phyloP scores from a whole-genome alignment of 176 grass and related monocot genomes.

The Eleusine indica region DNA sequence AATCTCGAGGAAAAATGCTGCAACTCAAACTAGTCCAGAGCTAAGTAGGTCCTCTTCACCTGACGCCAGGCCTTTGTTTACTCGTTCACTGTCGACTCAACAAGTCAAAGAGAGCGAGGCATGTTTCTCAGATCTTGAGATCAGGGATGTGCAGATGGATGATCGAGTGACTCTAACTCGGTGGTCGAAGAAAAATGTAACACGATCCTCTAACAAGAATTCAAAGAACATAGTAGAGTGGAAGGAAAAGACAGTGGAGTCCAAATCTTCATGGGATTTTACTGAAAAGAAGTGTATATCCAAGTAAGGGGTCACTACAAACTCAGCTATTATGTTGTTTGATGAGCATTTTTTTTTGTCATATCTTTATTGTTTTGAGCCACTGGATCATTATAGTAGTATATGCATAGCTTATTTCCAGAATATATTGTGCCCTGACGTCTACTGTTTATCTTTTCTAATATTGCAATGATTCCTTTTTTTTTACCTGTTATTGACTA shows the following conservation, averaged over 20 bases:
- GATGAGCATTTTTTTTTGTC: conserved; percentile 14
- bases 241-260: conserved; percentile 68
- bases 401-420: conserved; percentile 8
- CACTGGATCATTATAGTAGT: neutral
- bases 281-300: conserved; percentile 61
- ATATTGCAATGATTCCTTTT: neutral
- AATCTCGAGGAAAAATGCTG: conserved; percentile 63
- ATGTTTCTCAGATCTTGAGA: conserved; percentile 74
- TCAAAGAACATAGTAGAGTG: conserved; percentile 73
- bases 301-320: conserved; percentile 54
- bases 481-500: neutral
- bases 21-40: conserved; percentile 92
- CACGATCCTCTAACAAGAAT: conserved; percentile 52
- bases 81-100: conserved; percentile 36
- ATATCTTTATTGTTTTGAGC: neutral
- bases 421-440: neutral
- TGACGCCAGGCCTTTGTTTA: conserved; percentile 47
- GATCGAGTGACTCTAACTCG: conserved; percentile 78
- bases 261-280: conserved; percentile 68
- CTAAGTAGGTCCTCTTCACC: conserved; percentile 66
- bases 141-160: conserved; percentile 89
- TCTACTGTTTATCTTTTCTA: conserved; percentile 4
- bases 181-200: conserved; percentile 88
- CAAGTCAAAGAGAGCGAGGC: conserved; percentile 56
- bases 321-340: conserved; percentile 25